phyloP scores from a whole-genome alignment of 768 basidiomycete genomes.

The Suillus occidentalis region DNA sequence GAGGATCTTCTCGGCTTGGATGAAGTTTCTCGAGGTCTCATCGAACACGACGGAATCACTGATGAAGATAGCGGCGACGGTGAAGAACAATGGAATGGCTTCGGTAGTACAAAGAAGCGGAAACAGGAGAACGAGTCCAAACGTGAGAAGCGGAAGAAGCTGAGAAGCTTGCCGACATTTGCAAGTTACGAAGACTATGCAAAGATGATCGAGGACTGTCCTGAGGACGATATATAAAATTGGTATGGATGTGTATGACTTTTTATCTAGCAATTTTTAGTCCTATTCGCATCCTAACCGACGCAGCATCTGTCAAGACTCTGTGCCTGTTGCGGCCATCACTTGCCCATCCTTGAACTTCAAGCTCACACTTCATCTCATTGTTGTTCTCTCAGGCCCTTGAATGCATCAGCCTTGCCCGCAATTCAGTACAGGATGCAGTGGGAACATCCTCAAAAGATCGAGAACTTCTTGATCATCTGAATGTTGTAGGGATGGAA shows the following conservation, averaged over 20 bases:
- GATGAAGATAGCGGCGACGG: constrained; percentile 41
- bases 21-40: constrained; percentile 54
- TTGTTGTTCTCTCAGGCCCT: too few species aligned
- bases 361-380: too few species aligned
- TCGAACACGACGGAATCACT: constrained; percentile 61
- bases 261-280: background rate
- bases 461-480: too few species aligned
- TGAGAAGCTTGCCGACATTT: constrained; percentile 71
- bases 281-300: too few species aligned
- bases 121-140: constrained; percentile 40
- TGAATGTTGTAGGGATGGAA: too few species aligned
- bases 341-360: too few species aligned
- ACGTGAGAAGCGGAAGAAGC: constrained; percentile 63
- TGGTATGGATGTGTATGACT: background rate
- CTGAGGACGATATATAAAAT: constrained; percentile 27
- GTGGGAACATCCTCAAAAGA: too few species aligned
- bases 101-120: constrained; percentile 39
- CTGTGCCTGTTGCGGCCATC: too few species aligned
- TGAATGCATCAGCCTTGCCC: too few species aligned
- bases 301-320: too few species aligned
- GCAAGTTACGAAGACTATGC: constrained; percentile 88
- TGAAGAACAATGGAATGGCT: constrained; percentile 55
- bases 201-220: constrained; percentile 72
- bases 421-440: too few species aligned
- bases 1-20: constrained; percentile 64